Conservation (phyloP, 2,329 filamentous ascomycete species). For the Cladosporium sp. region DNA sequence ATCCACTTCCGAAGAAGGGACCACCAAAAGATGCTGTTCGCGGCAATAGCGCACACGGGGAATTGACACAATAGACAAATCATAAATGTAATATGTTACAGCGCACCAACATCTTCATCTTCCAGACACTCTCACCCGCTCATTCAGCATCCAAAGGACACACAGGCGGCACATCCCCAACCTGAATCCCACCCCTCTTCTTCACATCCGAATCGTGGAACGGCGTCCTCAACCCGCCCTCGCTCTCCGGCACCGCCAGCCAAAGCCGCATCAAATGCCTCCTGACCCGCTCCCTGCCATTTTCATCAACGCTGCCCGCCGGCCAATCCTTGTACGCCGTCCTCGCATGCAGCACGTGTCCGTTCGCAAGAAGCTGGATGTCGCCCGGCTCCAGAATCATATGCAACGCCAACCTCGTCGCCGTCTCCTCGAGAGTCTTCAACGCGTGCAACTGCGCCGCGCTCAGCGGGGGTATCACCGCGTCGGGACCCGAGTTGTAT, state of each 20-base stretch:
- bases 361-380: slow-evolving; percentile 79
- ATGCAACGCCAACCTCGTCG: slow-evolving; percentile 69
- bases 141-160: slow-evolving; percentile 74
- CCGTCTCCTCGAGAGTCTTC: slow-evolving; percentile 70
- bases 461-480: slow-evolving; percentile 70
- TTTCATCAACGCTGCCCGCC: slow-evolving; percentile 40
- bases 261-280: slow-evolving; percentile 79
- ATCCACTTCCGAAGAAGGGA: background rate
- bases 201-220: slow-evolving; percentile 78
- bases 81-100: slow-evolving; percentile 5
- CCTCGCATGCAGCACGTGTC: slow-evolving; percentile 75
- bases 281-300: slow-evolving; percentile 58
- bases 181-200: slow-evolving; percentile 84
- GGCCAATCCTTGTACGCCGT: slow-evolving; percentile 74
- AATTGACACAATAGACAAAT: background rate
- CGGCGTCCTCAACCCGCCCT: slow-evolving; percentile 80
- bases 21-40: background rate
- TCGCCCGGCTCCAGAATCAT: slow-evolving; percentile 86
- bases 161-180: slow-evolving; percentile 72
- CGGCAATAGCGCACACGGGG: background rate
- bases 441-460: slow-evolving; percentile 67
- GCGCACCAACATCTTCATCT: background rate
- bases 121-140: background rate
- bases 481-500: slow-evolving; percentile 68
- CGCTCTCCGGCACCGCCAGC: slow-evolving; percentile 74